A percentile compares a stretch with the other conserved stretches of the same genome.
phyloP scores from a whole-genome alignment of 495 filamentous ascomycete species.

The Penicillium canariense region DNA sequence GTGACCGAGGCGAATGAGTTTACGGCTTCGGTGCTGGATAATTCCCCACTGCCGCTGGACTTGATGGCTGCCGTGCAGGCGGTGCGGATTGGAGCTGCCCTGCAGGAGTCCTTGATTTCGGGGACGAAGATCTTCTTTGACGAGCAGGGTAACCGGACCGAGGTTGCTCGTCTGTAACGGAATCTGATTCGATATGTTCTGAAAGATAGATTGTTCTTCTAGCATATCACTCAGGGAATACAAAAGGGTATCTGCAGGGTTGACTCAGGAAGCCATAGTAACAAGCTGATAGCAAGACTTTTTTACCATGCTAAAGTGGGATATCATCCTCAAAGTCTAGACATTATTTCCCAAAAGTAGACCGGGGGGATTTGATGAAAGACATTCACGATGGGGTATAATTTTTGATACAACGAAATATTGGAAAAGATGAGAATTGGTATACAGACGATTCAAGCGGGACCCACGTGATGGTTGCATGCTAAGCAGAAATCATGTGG shows the following conservation, averaged over 20 bases:
- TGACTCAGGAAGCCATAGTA: too few species aligned
- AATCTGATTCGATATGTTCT: neutral
- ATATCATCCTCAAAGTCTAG: too few species aligned
- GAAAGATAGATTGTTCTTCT: neutral
- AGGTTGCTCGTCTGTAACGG: constrained; percentile 16
- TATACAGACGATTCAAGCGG: neutral
- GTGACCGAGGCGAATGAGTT: constrained; percentile 63
- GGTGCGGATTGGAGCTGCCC: constrained; percentile 50
- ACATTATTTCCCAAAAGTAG: too few species aligned
- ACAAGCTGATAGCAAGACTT: too few species aligned
- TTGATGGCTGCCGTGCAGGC: constrained; percentile 55
- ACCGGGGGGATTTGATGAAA: too few species aligned
- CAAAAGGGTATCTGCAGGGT: neutral
- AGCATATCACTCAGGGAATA: neutral
- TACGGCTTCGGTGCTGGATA: constrained; percentile 51
- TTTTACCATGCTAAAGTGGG: too few species aligned
- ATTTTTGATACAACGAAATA: neutral
- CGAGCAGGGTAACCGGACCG: constrained; percentile 43
- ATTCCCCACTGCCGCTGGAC: constrained; percentile 51
- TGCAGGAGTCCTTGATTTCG: constrained; percentile 34
- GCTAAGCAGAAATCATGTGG: neutral
- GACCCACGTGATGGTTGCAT: neutral
- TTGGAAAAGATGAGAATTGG: neutral
- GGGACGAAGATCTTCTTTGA: constrained; percentile 60
- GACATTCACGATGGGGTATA: too few species aligned